A percentile compares a stretch with the other conserved stretches of the same genome.
phyloP scores from a whole-genome alignment of 1,284 basidiomycete species.

The Tilletia setariae region DNA sequence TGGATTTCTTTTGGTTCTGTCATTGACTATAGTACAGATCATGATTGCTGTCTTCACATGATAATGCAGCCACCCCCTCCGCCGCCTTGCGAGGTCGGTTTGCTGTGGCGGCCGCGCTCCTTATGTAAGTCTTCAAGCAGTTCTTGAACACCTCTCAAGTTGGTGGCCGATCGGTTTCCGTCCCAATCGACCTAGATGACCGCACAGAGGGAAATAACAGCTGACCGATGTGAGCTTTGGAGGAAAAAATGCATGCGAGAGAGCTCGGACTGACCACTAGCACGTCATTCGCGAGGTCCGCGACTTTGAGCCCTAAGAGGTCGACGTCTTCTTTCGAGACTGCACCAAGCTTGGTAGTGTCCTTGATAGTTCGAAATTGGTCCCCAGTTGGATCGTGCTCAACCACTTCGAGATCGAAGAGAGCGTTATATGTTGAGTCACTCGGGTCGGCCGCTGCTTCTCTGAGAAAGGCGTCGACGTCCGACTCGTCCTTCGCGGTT shows the following conservation, averaged over 20 bases:
- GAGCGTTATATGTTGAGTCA: background rate
- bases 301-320: background rate
- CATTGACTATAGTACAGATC: too few species aligned
- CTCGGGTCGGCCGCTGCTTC: conserved; percentile 4
- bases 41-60: background rate
- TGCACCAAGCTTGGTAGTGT: background rate
- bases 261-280: background rate
- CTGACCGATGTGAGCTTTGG: background rate
- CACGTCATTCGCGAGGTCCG: conserved; percentile 2
- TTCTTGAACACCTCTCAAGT: conserved; percentile 2
- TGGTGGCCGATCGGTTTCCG: conserved; percentile 6
- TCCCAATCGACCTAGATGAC: conserved; percentile 8
- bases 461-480: background rate
- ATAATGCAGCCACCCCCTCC: conserved; percentile 9
- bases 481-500: background rate
- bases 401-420: conserved; percentile 6
- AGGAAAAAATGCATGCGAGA: background rate
- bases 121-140: background rate
- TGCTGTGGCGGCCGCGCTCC: background rate
- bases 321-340: background rate
- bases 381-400: background rate
- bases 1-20: too few species aligned
- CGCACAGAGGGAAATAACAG: too few species aligned
- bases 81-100: background rate
- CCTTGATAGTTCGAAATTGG: conserved; percentile 1